A percentile compares a stretch with the other conserved stretches of the same genome.
phyloP scores from a whole-genome alignment of 768 basidiomycete genomes.

The Candolleomyces eurysporus region DNA sequence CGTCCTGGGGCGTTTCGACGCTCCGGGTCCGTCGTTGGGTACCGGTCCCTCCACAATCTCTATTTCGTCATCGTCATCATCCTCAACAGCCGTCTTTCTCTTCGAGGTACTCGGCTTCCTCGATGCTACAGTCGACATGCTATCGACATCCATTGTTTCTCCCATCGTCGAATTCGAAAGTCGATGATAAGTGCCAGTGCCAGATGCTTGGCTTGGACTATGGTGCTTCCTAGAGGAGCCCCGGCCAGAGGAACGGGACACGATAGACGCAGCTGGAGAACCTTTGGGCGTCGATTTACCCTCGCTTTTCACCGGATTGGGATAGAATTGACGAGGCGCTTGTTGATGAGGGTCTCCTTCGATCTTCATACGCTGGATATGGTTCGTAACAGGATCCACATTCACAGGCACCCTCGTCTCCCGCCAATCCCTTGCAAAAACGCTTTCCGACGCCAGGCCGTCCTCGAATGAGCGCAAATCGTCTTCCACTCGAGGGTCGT shows the following conservation, averaged over 20 bases:
- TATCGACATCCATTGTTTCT: slow-evolving; percentile 45
- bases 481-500: slow-evolving; percentile 35
- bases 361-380: slow-evolving; percentile 17
- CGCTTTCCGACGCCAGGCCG: slow-evolving; percentile 54
- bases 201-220: slow-evolving; percentile 48
- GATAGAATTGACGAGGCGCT: slow-evolving; percentile 11
- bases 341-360: slow-evolving; percentile 16
- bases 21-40: slow-evolving; percentile 15
- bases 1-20: slow-evolving; percentile 33
- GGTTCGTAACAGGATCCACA: slow-evolving; percentile 22
- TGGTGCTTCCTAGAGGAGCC: slow-evolving; percentile 51
- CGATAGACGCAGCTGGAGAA: slow-evolving; percentile 42
- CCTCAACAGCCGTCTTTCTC: slow-evolving; percentile 42
- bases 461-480: slow-evolving; percentile 66
- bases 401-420: slow-evolving; percentile 58
- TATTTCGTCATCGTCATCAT: slow-evolving; percentile 47
- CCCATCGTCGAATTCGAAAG: slow-evolving; percentile 42
- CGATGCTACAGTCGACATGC: slow-evolving; percentile 21
- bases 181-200: slow-evolving; percentile 6
- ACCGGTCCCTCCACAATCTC: slow-evolving; percentile 51
- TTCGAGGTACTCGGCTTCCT: slow-evolving; percentile 35
- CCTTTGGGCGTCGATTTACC: slow-evolving; percentile 25
- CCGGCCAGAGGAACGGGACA: slow-evolving; percentile 43
- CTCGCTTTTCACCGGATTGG: slow-evolving; percentile 5
- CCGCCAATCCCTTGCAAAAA: slow-evolving; percentile 76